Evolutionary conservation across 495 filamentous ascomycete species (phyloP).

Genomic region (Rhizodiscina lignyota): DNA sequence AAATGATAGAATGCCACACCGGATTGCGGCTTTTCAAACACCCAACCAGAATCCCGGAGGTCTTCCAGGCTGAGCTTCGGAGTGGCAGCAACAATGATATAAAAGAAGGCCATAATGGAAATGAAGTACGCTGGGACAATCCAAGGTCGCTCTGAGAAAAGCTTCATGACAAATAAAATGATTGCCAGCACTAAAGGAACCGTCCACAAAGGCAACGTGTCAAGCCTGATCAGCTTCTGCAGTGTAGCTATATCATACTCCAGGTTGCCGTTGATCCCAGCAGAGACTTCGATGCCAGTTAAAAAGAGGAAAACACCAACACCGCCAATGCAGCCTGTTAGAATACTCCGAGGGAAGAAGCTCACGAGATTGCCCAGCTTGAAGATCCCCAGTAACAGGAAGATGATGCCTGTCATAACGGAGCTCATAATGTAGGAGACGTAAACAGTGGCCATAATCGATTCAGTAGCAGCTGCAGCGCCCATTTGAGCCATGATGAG

Average conservation of each 20-base stretch:
- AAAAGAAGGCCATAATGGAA: conserved; percentile 62
- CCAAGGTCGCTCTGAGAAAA: conserved; percentile 57
- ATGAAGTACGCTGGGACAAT: conserved; percentile 81
- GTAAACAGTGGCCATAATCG: conserved; percentile 84
- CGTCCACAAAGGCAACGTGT: conserved; percentile 69
- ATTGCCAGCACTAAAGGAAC: conserved; percentile 64
- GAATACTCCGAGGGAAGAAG: conserved; percentile 88
- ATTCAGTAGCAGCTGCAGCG: conserved; percentile 52
- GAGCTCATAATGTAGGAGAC: conserved; percentile 82
- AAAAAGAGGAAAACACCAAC: conserved; percentile 92
- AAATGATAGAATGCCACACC: conserved; percentile 94
- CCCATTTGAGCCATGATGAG: conserved; percentile 68
- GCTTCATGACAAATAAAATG: conserved; percentile 57
- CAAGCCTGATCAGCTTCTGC: conserved; percentile 45
- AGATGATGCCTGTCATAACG: conserved; percentile 75
- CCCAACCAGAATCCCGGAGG: conserved; percentile 63
- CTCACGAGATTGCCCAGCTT: conserved; percentile 80
- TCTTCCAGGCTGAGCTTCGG: conserved; percentile 42
- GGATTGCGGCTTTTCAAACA: conserved; percentile 69
- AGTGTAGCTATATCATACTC: conserved; percentile 64
- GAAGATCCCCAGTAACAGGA: conserved; percentile 76
- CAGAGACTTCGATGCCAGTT: conserved; percentile 90
- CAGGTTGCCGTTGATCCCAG: conserved; percentile 50
- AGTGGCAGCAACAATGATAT: conserved; percentile 54
- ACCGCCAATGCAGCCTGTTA: conserved; percentile 95